Conservation (phyloP, 2,329 filamentous ascomycete genomes). For the Ceratocystis albifundus region DNA sequence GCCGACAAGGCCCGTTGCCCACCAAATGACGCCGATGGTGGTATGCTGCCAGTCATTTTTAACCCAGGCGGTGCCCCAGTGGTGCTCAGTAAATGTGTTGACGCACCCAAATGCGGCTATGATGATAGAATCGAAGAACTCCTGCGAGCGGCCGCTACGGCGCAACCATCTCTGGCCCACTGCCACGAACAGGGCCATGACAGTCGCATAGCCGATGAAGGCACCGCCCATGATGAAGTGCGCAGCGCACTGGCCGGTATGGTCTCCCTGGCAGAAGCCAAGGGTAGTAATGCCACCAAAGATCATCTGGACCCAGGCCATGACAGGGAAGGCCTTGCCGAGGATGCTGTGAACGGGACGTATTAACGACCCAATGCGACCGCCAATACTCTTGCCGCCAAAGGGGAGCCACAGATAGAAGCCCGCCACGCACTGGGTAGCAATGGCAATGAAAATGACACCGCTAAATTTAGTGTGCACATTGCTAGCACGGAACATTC, state of each 20-base stretch:
- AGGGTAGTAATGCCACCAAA: constrained; percentile 88
- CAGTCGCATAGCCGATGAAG: constrained; percentile 85
- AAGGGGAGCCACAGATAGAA: constrained; percentile 74
- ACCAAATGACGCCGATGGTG: constrained; percentile 99
- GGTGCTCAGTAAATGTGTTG: constrained; percentile 96
- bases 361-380: constrained; percentile 59
- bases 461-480: constrained; percentile 73
- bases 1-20: constrained; percentile 81
- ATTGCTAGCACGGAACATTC: constrained; percentile 65
- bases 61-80: constrained; percentile 82
- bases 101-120: constrained; percentile 94
- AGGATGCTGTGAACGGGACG: constrained; percentile 66
- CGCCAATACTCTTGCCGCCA: constrained; percentile 72
- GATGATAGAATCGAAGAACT: constrained; percentile 87
- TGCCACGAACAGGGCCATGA: constrained; percentile 74
- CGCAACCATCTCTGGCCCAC: constrained; percentile 82
- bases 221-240: constrained; percentile 99
- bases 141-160: constrained; percentile 73
- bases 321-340: constrained; percentile 76
- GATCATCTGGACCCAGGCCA: constrained; percentile 86
- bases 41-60: constrained; percentile 95
- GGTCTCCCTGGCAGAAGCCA: constrained; percentile 86
- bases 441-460: constrained; percentile 66
- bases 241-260: constrained; percentile 81
- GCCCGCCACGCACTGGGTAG: constrained; percentile 66